Conservation (phyloP, 164 flowering plant genomes). For the Protea cynaroides region DNA sequence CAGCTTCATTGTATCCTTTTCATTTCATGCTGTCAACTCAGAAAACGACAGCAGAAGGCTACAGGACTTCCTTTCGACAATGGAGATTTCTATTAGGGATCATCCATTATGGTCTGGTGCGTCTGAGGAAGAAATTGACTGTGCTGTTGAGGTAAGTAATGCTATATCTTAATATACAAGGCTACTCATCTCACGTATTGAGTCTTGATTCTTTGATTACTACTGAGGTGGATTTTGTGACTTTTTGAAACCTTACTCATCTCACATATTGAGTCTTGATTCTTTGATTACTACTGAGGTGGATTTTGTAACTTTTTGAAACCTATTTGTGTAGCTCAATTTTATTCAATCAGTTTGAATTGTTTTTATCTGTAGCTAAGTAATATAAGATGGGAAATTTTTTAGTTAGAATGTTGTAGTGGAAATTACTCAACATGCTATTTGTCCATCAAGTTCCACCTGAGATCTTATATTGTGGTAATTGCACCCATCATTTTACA, state of each 20-base stretch:
- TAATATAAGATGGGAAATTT: neutral
- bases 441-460: too few relatives aligned
- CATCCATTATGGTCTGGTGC: conserved; percentile 47
- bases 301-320: neutral
- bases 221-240: neutral
- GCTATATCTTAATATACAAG: neutral
- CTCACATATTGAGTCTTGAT: too few relatives aligned
- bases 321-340: neutral
- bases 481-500: too few relatives aligned
- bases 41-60: conserved; percentile 43
- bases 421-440: neutral
- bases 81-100: conserved; percentile 38
- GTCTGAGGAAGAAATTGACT: conserved; percentile 38
- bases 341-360: neutral
- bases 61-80: conserved; percentile 41
- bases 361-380: neutral
- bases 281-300: too few relatives aligned
- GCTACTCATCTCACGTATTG: neutral
- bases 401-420: neutral
- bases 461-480: too few relatives aligned
- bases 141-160: conserved; percentile 35
- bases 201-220: too few relatives aligned
- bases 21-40: conserved; percentile 32
- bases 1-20: conserved; percentile 53
- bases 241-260: neutral